Base-by-base conservation (phyloP, 768 basidiomycete species). In the Amanita phalloides region DNA sequence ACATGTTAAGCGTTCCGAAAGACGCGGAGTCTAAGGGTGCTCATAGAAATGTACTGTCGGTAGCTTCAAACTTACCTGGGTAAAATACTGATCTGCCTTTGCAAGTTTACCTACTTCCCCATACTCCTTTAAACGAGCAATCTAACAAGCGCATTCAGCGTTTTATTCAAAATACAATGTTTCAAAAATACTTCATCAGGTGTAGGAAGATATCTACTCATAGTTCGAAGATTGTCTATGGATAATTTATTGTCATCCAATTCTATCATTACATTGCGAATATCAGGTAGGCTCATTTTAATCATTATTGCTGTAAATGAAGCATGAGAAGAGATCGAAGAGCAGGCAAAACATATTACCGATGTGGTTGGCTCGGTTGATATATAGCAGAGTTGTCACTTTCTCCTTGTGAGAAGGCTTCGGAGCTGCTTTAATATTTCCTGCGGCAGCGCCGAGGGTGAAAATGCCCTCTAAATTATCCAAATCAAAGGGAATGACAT, bases 71-170 rank as follows among this genome's bases (percentile, higher is more conserved):
- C 69, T 48, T 51, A 89, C 89, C 74, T 90, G 77, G 53, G 68
- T 68, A 58, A 92, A 86, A 65, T 87, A 94, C 59, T 83, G 84
- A 60, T 97, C 93, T 14, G 89, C 82, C 53, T 86, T 85, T 3
- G 89, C 80, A 7, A 95, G 74, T 60, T 84, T 86, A 38, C 73
- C 71, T 10, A 86, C 68, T 53, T 93, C 84, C 2, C 75, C 81
- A 60, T 86, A 90, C 25, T 78, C 77, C 53, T 75, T 79, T 38
- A 95, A 73, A 10, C 82, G 71, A 10, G 75, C 69, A 44, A 81
- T 68, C 86, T 90, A 57, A 20, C 21, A 20, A 30, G 5, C 21
- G 11, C 21, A 49, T 21, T 32, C 37, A 36, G 8, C 26, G 37
- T 14, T 26, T 28, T 3, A 6, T 21, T 8, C 11, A 28, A 21